Evolutionary conservation across 2,329 filamentous ascomycete species (phyloP).

Genomic region (Fusarium agapanthi): DNA sequence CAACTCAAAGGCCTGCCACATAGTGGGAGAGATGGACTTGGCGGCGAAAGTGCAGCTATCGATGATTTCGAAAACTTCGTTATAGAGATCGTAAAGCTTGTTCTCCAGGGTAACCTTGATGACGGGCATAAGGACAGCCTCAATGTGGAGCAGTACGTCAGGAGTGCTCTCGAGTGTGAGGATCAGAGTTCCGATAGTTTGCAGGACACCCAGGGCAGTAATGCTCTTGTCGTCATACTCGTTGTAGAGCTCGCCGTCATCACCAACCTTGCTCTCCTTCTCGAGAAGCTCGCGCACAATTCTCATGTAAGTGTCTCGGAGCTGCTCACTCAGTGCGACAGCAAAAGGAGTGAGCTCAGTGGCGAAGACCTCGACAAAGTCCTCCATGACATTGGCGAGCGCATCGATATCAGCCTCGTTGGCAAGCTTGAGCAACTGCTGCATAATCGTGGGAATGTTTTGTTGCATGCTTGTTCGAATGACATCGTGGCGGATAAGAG

Average conservation of each 20-base stretch:
- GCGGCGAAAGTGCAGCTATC: constrained; percentile 99
- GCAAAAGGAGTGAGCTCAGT: constrained; percentile 95
- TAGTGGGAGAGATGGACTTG: constrained; percentile 92
- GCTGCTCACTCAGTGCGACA: constrained; percentile 92
- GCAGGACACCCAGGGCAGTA: constrained; percentile 91
- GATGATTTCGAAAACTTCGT: constrained; percentile 98
- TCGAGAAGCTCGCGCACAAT: constrained; percentile 93
- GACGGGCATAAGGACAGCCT: constrained; percentile 96
- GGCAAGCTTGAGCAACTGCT: constrained; percentile 93
- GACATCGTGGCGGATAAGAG: constrained; percentile 92
- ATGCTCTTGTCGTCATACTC: constrained; percentile 99
- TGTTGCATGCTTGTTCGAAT: constrained; percentile 96
- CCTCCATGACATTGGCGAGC: constrained; percentile 98
- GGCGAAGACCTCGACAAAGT: constrained; percentile 99
- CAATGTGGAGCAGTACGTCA: constrained; percentile 91
- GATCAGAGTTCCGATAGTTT: constrained; percentile 97
- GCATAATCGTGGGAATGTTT: constrained; percentile 99
- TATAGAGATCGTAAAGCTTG: constrained; percentile 97
- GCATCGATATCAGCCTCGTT: constrained; percentile 99
- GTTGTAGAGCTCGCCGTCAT: constrained; percentile 81
- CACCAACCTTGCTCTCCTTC: constrained; percentile 80
- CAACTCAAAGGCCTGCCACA: constrained; percentile 98
- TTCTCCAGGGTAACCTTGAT: constrained; percentile 96
- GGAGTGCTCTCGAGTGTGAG: constrained; percentile 96
- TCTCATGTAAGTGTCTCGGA: constrained; percentile 93